Base-by-base conservation (phyloP, 164 flowering plant genomes). In the Kingdonia uniflora region DNA sequence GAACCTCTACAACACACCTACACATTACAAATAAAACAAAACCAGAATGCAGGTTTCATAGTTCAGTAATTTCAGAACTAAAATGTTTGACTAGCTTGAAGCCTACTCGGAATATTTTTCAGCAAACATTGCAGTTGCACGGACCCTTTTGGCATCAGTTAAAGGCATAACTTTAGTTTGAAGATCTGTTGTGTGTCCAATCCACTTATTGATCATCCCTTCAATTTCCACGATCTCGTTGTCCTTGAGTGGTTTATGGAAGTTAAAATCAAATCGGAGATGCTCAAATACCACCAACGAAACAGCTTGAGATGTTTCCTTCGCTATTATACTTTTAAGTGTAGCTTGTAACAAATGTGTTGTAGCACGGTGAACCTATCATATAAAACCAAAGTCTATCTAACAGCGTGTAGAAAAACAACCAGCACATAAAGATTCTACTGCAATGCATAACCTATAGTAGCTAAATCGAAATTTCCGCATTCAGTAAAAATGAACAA, bases 1-100 rank as follows among this genome's bases (percentile, higher is more conserved):
- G 96, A 69, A 91, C 98, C 68, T 85, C 95, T 19, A 91, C 94
- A 42, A 91, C 95, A 19, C 96, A 91, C 97, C 97, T 90, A 65
- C 19, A n/a, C n/a, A 51, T 19, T 50, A 70, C 16, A 59, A 35
- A 54, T 12, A 56, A 47, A 44, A 42, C 24, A 42, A 14, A 11
- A 33, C 19, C 21, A 43, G 38, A 42, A 25, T 14, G 19, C 43
- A 39, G 58, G 29, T n/a, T n/a, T n/a, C n/a, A n/a, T n/a, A n/a
- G n/a, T n/a, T n/a, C n/a, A n/a, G n/a, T n/a, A n/a, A n/a, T 41
- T 13, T 37, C 7, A 37, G 7, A 37, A 37, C 13, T 13, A 7
- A 37, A 42, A 42, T 42, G n/a, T n/a, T n/a, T 10, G 12, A 42
- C 44, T 5, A 44, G 20, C 17, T n/a, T 11, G 16, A 37, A 87